Conservation (phyloP, 2,329 filamentous ascomycete genomes). For the Sporothrix brasiliensis region DNA sequence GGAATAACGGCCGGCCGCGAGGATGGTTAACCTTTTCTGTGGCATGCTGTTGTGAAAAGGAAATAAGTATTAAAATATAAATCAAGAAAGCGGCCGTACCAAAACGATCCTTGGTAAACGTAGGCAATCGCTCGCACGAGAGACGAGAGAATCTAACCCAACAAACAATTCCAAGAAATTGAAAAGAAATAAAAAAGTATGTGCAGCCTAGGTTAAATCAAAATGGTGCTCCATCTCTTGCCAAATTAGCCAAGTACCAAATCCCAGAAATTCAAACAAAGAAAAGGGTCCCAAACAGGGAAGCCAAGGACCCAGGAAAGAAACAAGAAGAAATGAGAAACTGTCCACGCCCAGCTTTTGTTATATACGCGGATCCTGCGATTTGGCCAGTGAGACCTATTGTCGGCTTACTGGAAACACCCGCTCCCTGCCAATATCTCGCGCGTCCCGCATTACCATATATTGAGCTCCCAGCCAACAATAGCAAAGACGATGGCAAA, state of each 20-base stretch:
- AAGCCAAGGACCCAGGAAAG: not conserved
- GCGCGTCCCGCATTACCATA: constrained; percentile 24
- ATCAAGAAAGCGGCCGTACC: not conserved
- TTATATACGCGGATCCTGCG: not conserved
- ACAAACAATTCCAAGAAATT: not conserved
- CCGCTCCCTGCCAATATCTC: not conserved
- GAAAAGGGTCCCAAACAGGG: not conserved
- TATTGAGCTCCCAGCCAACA: constrained; percentile 14
- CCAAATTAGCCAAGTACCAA: not conserved
- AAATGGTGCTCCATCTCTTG: not conserved
- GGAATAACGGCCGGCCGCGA: not conserved
- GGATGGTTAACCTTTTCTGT: not conserved
- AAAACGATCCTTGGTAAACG: not conserved
- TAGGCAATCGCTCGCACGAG: not conserved
- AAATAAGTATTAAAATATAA: constrained; percentile 13
- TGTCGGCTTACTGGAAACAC: not conserved
- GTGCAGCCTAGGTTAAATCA: not conserved
- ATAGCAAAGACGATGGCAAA: constrained; percentile 1
- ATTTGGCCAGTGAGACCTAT: not conserved
- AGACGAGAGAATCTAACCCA: not conserved
- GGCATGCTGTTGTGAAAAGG: not conserved
- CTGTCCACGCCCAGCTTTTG: not conserved
- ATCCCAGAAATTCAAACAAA: not conserved
- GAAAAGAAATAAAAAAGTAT: not conserved
- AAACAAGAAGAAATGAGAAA: not conserved